Evolutionary conservation across 1,139 yeast genomes (phyloP).

Genomic region (Protomyces lactucae-debilis): DNA sequence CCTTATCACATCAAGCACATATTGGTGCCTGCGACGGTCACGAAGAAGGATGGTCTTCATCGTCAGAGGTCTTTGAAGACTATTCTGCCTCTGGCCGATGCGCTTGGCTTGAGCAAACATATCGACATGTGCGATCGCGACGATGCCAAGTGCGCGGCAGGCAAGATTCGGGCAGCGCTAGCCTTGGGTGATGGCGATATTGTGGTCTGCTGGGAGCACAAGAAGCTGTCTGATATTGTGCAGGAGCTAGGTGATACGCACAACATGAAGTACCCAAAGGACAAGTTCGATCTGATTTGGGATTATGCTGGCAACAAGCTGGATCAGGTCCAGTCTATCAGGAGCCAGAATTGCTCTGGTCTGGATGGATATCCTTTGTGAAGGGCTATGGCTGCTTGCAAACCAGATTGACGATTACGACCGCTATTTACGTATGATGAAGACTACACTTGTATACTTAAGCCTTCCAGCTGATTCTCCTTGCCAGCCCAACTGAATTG

Average conservation of each 20-base stretch:
- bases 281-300: constrained; percentile 7
- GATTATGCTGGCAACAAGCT: not conserved
- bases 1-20: constrained; percentile 11
- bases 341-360: not conserved
- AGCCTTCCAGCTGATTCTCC: too few relatives aligned
- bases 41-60: not conserved
- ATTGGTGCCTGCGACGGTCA: constrained; percentile 1
- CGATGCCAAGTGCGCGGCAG: not conserved
- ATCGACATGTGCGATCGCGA: constrained; percentile 2
- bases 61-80: constrained; percentile 4
- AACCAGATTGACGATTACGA: too few relatives aligned
- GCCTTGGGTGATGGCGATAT: constrained; percentile 1
- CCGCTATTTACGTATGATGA: too few relatives aligned
- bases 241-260: constrained; percentile 1
- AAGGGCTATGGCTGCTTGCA: too few relatives aligned
- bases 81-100: constrained; percentile 3
- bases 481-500: too few relatives aligned
- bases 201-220: constrained; percentile 20
- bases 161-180: not conserved
- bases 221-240: constrained; percentile 1
- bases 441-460: too few relatives aligned
- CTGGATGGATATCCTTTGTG: not conserved
- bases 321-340: not conserved
- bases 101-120: not conserved
- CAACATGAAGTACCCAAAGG: constrained; percentile 1